phyloP scores from a whole-genome alignment of 306 rosid genomes.

The Lathyrus aphaca region DNA sequence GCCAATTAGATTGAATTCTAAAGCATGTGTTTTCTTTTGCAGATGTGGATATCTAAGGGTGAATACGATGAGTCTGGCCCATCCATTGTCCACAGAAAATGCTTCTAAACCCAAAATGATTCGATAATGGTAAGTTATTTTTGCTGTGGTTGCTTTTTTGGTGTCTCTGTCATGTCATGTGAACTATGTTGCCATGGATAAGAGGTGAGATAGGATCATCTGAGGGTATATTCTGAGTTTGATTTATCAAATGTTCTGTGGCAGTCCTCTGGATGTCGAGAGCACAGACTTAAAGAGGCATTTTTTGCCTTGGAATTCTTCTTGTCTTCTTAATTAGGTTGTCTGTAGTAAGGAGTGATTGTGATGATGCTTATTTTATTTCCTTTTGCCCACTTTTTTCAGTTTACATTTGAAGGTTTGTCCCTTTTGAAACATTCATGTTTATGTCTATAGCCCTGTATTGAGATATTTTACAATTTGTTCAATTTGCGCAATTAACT shows the following conservation, averaged over 20 bases:
- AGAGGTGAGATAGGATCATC: constrained; percentile 42
- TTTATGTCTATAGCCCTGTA: constrained; percentile 75
- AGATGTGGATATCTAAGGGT: constrained; percentile 98
- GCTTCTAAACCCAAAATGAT: constrained; percentile 67
- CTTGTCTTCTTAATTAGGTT: constrained; percentile 52
- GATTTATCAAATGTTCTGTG: constrained; percentile 44
- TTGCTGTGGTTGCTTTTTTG: constrained; percentile 69
- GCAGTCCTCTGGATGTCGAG: constrained; percentile 52
- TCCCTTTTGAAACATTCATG: constrained; percentile 58
- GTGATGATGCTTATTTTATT: constrained; percentile 52
- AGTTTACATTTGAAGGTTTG: constrained; percentile 50
- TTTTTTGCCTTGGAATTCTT: constrained; percentile 48
- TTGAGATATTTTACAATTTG: constrained; percentile 53
- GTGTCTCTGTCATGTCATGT: constrained; percentile 76
- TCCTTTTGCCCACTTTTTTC: constrained; percentile 9
- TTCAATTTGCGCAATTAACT: constrained; percentile 60
- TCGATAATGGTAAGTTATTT: constrained; percentile 71
- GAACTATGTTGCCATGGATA: constrained; percentile 60
- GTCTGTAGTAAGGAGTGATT: constrained; percentile 79
- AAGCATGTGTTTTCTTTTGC: constrained; percentile 36
- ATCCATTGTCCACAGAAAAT: constrained; percentile 96
- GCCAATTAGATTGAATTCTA: constrained; percentile 23
- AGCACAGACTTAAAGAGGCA: constrained; percentile 49
- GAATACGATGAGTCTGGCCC: constrained; percentile 97
- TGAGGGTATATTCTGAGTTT: constrained; percentile 49